phyloP scores from a whole-genome alignment of 208 protist species.

The Novymonas esmeraldas region DNA sequence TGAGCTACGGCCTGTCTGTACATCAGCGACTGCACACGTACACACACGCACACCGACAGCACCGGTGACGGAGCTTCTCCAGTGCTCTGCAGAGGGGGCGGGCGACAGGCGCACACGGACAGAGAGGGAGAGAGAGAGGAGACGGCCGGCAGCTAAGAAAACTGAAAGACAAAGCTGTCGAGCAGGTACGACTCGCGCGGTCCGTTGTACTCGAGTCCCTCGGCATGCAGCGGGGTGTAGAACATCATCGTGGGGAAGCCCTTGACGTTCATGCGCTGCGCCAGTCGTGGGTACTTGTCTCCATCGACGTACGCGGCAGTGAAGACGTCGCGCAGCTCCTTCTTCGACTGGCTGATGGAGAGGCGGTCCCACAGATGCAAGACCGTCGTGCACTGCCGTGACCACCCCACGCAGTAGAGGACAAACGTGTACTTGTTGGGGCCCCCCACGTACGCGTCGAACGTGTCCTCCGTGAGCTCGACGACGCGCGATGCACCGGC shows the following conservation, averaged over 20 bases:
- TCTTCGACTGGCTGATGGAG: slow-evolving; percentile 69
- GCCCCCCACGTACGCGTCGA: slow-evolving; percentile 58
- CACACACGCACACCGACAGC: no score
- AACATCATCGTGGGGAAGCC: slow-evolving; percentile 66
- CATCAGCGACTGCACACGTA: no score
- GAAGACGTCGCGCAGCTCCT: slow-evolving; percentile 57
- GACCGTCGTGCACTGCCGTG: slow-evolving; percentile 41
- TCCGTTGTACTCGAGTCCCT: slow-evolving; percentile 64
- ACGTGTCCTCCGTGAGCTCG: slow-evolving; percentile 60
- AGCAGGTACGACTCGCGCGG: slow-evolving; percentile 44
- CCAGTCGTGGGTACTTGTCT: slow-evolving; percentile 53
- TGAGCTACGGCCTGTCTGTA: no score
- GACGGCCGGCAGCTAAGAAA: slow-evolving; percentile 35
- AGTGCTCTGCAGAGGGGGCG: not conserved
- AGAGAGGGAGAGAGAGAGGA: not conserved
- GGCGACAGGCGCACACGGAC: not conserved
- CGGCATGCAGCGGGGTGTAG: slow-evolving; percentile 70
- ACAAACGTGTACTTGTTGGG: slow-evolving; percentile 69
- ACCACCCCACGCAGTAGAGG: slow-evolving; percentile 76
- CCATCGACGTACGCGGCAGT: slow-evolving; percentile 68
- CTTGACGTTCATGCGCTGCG: slow-evolving; percentile 44
- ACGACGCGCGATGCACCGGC: slow-evolving; percentile 51
- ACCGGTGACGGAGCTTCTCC: not conserved
- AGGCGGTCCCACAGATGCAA: slow-evolving; percentile 59
- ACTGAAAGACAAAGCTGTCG: slow-evolving; percentile 86